A percentile compares a stretch with the other conserved stretches of the same genome.
These are phyloP conservation scores for Metschnikowia hibisci DNA, from an alignment of 805 yeast genomes.

Conservation along the genomic window DNA sequence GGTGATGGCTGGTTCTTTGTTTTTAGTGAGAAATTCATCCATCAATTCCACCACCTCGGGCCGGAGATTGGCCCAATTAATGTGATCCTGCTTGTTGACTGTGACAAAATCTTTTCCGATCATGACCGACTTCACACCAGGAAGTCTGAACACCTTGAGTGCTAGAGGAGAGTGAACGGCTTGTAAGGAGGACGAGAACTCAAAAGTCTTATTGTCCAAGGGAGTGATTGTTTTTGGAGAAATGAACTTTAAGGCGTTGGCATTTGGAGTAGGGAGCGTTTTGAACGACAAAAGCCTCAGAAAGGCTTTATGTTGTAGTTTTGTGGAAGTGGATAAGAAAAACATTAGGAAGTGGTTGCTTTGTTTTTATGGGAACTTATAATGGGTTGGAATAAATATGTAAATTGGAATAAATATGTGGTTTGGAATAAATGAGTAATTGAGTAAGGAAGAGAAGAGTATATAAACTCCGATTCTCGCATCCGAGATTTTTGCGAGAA, in stretches of 20 bases:
- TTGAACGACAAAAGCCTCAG: conserved; percentile 32
- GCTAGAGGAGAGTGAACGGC: conserved; percentile 65
- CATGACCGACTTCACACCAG: conserved; percentile 68
- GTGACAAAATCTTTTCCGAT: conserved; percentile 73
- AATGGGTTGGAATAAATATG: not conserved
- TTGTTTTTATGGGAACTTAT: too few relatives aligned
- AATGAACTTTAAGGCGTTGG: conserved; percentile 67
- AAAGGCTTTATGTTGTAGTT: conserved; percentile 1
- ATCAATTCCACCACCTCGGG: conserved; percentile 65
- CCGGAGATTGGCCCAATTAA: conserved; percentile 54
- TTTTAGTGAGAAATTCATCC: conserved; percentile 41
- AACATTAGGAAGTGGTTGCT: not conserved
- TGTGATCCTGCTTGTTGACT: conserved; percentile 58
- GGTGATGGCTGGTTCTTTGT: conserved; percentile 38
- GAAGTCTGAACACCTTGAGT: conserved; percentile 49
- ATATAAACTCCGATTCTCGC: conserved; percentile 14
- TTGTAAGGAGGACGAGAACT: conserved; percentile 50
- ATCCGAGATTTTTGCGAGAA: conserved; percentile 10
- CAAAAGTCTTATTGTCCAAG: conserved; percentile 44
- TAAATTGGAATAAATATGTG: not conserved
- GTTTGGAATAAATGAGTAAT: not conserved
- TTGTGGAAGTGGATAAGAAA: not conserved
- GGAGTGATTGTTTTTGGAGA: conserved; percentile 49
- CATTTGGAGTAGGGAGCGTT: conserved; percentile 66
- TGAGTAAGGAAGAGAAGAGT: not conserved